These are phyloP conservation scores for Sclerotinia minor DNA, from an alignment of 2,329 filamentous ascomycete species.

Conservation along the genomic window DNA sequence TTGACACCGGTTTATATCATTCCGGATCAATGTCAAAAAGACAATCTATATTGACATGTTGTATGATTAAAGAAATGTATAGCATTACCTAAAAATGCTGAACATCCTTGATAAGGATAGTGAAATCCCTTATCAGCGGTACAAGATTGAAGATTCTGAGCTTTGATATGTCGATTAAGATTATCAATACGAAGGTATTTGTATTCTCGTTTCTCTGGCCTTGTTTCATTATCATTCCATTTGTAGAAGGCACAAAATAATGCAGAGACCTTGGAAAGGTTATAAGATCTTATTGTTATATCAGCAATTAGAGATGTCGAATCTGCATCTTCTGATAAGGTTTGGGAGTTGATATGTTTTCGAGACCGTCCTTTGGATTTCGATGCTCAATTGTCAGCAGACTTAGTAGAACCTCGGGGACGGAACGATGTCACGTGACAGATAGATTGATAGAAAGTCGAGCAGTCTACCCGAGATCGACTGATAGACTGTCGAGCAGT, in stretches of 20 bases:
- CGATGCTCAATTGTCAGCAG: too few relatives aligned
- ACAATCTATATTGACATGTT: constrained; percentile 15
- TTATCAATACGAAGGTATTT: neutral
- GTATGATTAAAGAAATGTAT: constrained; percentile 26
- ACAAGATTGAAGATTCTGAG: constrained; percentile 20
- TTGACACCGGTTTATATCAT: neutral
- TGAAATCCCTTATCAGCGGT: constrained; percentile 11
- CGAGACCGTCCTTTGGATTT: too few relatives aligned
- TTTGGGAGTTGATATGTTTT: too few relatives aligned
- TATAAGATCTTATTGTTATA: neutral
- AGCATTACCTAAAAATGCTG: constrained; percentile 14
- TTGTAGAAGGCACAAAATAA: neutral
- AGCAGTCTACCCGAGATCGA: too few relatives aligned
- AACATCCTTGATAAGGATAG: constrained; percentile 25
- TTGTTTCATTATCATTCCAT: neutral
- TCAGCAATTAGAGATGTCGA: neutral
- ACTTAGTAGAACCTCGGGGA: too few relatives aligned
- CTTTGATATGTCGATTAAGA: neutral
- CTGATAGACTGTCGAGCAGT: too few relatives aligned
- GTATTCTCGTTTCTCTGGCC: neutral
- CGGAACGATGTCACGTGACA: too few relatives aligned
- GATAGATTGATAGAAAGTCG: too few relatives aligned
- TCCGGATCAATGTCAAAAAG: constrained; percentile 14
- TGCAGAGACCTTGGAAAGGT: neutral
- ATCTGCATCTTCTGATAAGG: neutral